Evolutionary conservation across 2,329 filamentous ascomycete genomes (phyloP), one percentile per base, ranked within the genome.

Genomic region (Davidsoniella virescens): DNA sequence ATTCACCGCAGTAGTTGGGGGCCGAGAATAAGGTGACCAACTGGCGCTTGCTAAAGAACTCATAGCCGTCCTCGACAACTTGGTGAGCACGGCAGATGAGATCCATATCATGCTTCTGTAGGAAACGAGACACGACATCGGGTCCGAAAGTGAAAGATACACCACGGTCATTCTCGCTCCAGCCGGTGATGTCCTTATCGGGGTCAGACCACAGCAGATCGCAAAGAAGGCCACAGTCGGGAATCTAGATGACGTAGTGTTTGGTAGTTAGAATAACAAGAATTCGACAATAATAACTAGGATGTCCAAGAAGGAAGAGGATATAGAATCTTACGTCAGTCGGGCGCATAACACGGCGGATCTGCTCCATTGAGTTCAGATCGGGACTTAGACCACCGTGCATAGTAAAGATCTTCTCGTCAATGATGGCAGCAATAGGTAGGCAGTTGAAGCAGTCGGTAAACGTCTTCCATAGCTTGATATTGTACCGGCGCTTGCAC

Each of bases 321-420:
- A 52, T 44, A 49, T 29, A 51, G 37, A n/a, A 41, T 78, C 88
- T 73, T 78, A 96, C 90, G 75, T 98, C 92, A 60, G 92, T 98
- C 54, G 92, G 92, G 62, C 92, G 84, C 88, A 96, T 96, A 59
- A 98, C 90, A 60, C 90, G 84, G 65, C 92, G 87, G 61, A 98
- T 98, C 73, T 98, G 90, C 73, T 98, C 92, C 92, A 98, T 98
- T 33, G 88, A 95, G 76, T 96, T 95, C 57, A 98, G 75, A 65
- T 95, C 92, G 42, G 92, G 92, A 67, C 87, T 95, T 62, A 98
- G 71, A 63, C 92, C 92, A 64, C 92, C 92, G 70, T 98, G 92
- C 90, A 98, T 95, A 63, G 88, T 95, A 73, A 98, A 96, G 64
- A 98, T 98, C 82, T 96, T 98, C 75, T 95, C 92, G 63, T 94